Evolutionary conservation across 805 yeast genomes (phyloP), one percentile per base, ranked within the genome.

Genomic region (Ogataea trehalophila): DNA sequence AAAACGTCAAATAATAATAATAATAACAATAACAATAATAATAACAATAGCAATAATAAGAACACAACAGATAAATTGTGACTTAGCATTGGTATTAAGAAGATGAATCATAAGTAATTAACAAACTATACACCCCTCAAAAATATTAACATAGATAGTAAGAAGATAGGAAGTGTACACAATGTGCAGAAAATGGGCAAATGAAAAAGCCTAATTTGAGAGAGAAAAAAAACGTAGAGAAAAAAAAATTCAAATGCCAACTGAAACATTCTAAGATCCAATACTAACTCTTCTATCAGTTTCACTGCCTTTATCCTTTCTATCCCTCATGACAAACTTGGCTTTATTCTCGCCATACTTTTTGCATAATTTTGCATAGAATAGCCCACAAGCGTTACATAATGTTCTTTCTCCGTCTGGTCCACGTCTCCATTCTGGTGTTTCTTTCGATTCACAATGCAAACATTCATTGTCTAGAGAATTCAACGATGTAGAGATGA

Each of bases 341-440:
- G 85, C 82, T 39, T 70, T 68, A 5, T 65, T 72, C 40, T 73
- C 75, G 13, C 88, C 88, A 50, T 72, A 74, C 49, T 73, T 72
- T 58, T 82, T 84, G 44, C 77, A 71, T 31, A 85, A 67, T 59
- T 86, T 86, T 39, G 87, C 84, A 61, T 80, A 86, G 60, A 75
- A 83, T 37, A 87, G 66, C 0, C 95, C 95, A 63, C 95, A 87
- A 1, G 94, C 94, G 62, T 87, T 87, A 66, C 95, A 87, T 43
- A 87, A 66, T 0, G 90, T 83, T 37, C 89, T 70, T 14, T 80
- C 79, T 2, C 94, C 95, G 45, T 77, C 76, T 1, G 95, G 94
- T 0, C 94, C 94, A 41, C 84, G 74, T 46, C 95, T 69, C 95
- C 95, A 87, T 63, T 87, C 94, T 0, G 94, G 94, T 0, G 95